phyloP scores from a whole-genome alignment of 768 basidiomycete genomes.

The Termitomyces sp. region DNA sequence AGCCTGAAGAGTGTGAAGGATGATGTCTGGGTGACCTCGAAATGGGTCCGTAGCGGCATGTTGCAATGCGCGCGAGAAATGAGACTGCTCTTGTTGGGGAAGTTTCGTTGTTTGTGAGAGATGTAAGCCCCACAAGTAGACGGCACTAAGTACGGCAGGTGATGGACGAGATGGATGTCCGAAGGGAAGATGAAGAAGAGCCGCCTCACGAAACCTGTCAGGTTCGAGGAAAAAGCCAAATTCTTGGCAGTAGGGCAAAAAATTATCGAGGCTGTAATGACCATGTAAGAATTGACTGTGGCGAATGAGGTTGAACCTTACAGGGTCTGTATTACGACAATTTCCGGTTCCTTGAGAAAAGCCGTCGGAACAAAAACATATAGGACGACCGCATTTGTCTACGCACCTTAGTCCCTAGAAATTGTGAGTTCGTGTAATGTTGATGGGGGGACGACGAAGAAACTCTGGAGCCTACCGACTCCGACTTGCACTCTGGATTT shows the following conservation, averaged over 20 bases:
- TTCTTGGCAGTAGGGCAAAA: constrained; percentile 53
- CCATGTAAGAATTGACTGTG: constrained; percentile 4
- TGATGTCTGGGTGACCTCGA: constrained; percentile 43
- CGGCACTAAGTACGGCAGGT: constrained; percentile 44
- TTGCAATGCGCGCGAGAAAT: constrained; percentile 48
- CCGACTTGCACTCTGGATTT: constrained; percentile 33
- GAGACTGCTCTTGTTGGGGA: constrained; percentile 38
- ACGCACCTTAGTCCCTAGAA: constrained; percentile 38
- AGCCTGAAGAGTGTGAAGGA: constrained; percentile 55
- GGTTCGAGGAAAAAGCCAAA: constrained; percentile 66
- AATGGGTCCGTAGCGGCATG: constrained; percentile 44
- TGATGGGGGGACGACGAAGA: constrained; percentile 36
- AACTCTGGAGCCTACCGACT: constrained; percentile 42
- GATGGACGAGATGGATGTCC: constrained; percentile 45
- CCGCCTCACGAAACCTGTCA: constrained; percentile 42
- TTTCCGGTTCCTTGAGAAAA: constrained; percentile 36
- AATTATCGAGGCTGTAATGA: constrained; percentile 47
- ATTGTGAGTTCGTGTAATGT: constrained; percentile 31
- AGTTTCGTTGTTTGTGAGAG: constrained; percentile 40
- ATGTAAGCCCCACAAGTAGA: constrained; percentile 52
- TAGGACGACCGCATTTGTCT: background rate
- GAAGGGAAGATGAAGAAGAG: constrained; percentile 46
- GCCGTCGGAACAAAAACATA: background rate
- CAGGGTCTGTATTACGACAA: constrained; percentile 34
- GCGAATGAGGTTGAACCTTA: constrained; percentile 18